phyloP scores from a whole-genome alignment of 148 eudicot genomes.

The Selenicereus undatus region DNA sequence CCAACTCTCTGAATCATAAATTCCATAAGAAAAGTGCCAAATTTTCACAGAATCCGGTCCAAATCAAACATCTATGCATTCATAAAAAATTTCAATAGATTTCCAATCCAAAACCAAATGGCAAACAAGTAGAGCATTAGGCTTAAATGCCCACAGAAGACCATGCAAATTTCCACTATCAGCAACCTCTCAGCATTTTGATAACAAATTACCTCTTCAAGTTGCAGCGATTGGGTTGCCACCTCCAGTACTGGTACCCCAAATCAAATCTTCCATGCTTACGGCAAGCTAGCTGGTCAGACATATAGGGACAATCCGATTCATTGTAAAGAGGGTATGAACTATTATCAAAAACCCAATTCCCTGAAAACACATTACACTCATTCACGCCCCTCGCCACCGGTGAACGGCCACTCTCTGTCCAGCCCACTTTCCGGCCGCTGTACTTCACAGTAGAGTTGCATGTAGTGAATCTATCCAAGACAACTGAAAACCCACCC shows the following conservation, averaged over 20 bases:
- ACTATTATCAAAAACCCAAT: conserved; percentile 80
- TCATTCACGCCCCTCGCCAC: conserved; percentile 30
- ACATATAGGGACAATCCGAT: conserved; percentile 88
- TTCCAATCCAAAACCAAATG: background rate
- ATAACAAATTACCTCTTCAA: conserved; percentile 59
- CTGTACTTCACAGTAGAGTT: conserved; percentile 62
- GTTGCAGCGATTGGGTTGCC: conserved; percentile 89
- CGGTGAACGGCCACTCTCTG: conserved; percentile 14
- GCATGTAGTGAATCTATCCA: conserved; percentile 78
- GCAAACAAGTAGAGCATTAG: background rate
- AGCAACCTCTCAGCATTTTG: background rate
- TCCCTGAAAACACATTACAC: conserved; percentile 82
- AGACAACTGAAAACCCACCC: conserved; percentile 39
- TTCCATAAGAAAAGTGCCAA: background rate
- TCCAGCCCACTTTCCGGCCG: conserved; percentile 49
- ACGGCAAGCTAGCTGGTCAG: conserved; percentile 93
- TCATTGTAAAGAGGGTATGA: conserved; percentile 81
- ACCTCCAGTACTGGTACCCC: conserved; percentile 76
- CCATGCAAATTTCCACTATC: background rate
- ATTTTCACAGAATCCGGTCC: background rate
- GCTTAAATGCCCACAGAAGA: background rate
- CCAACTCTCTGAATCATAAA: background rate
- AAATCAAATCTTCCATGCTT: conserved; percentile 86
- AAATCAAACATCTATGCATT: background rate
- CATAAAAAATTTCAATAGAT: background rate